phyloP scores from a whole-genome alignment of 345 rosid species.

The Citrus cavaleriei region DNA sequence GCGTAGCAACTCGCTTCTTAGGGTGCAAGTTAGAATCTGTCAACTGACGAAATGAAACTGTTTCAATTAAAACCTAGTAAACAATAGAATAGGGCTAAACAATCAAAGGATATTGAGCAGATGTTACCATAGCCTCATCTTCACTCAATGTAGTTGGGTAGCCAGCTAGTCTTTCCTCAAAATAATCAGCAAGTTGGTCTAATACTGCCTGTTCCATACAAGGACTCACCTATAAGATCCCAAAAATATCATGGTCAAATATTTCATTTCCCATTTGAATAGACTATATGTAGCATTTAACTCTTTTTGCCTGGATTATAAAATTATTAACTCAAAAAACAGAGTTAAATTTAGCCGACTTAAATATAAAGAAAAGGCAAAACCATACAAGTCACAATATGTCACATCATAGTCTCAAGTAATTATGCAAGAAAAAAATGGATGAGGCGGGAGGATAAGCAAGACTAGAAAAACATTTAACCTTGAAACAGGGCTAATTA shows the following conservation, averaged over 20 bases:
- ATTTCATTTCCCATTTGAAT: background rate
- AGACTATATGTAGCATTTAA: background rate
- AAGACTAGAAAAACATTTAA: background rate
- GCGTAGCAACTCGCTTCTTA: conserved; percentile 86
- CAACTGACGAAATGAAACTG: conserved; percentile 43
- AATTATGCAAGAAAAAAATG: background rate
- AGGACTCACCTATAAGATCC: conserved; percentile 66
- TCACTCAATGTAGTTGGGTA: conserved; percentile 79
- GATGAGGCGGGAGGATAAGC: background rate
- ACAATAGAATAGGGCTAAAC: background rate
- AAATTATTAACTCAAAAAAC: background rate
- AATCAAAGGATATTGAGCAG: conserved; percentile 6
- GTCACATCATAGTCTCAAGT: background rate
- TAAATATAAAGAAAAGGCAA: background rate
- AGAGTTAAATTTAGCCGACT: background rate
- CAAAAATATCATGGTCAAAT: conserved; percentile 11
- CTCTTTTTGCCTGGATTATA: background rate
- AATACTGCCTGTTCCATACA: conserved; percentile 92
- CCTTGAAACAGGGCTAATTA: background rate
- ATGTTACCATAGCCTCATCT: conserved; percentile 71
- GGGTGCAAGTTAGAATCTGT: conserved; percentile 66
- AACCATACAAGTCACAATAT: background rate
- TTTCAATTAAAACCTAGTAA: conserved; percentile 2
- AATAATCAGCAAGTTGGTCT: conserved; percentile 84
- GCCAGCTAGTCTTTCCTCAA: conserved; percentile 60